These are phyloP conservation scores for Tilletia horrida DNA, from an alignment of 1,284 basidiomycete species.

Conservation along the genomic window DNA sequence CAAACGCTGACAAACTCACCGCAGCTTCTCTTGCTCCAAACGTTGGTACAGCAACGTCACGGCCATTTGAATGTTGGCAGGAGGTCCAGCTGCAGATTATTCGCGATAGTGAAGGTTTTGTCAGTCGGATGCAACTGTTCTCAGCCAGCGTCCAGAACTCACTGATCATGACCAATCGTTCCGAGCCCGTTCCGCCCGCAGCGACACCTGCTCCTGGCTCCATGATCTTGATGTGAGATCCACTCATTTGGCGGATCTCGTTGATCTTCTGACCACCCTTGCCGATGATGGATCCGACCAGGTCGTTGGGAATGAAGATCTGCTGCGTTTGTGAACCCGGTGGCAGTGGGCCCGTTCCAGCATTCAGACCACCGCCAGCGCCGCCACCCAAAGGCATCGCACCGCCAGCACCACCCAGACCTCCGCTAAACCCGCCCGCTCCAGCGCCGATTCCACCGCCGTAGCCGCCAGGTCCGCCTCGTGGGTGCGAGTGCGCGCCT, in stretches of 20 bases:
- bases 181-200: slow-evolving; percentile 56
- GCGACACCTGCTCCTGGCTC: slow-evolving; percentile 65
- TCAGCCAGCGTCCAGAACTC: slow-evolving; percentile 18
- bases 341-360: slow-evolving; percentile 60
- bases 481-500: background rate
- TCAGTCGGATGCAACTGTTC: background rate
- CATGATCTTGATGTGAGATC: slow-evolving; percentile 96
- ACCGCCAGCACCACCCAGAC: slow-evolving; percentile 16
- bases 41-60: slow-evolving; percentile 83
- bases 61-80: slow-evolving; percentile 91
- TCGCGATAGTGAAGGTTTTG: background rate
- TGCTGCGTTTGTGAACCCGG: slow-evolving; percentile 81
- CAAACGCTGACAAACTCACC: slow-evolving; percentile 16
- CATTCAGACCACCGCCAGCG: slow-evolving; percentile 26
- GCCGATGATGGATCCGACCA: slow-evolving; percentile 97
- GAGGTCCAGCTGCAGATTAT: slow-evolving; percentile 85
- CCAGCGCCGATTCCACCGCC: slow-evolving; percentile 20
- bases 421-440: slow-evolving; percentile 20
- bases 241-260: slow-evolving; percentile 90
- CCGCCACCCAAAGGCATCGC: slow-evolving; percentile 19
- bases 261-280: slow-evolving; percentile 99
- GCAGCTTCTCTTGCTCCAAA: slow-evolving; percentile 54
- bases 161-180: slow-evolving; percentile 56
- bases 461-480: slow-evolving; percentile 2
- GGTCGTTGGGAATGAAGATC: slow-evolving; percentile 95